These are phyloP conservation scores for Arthrobotrys pseudoclavata DNA, from an alignment of 2,329 filamentous ascomycete species.

Conservation along the genomic window DNA sequence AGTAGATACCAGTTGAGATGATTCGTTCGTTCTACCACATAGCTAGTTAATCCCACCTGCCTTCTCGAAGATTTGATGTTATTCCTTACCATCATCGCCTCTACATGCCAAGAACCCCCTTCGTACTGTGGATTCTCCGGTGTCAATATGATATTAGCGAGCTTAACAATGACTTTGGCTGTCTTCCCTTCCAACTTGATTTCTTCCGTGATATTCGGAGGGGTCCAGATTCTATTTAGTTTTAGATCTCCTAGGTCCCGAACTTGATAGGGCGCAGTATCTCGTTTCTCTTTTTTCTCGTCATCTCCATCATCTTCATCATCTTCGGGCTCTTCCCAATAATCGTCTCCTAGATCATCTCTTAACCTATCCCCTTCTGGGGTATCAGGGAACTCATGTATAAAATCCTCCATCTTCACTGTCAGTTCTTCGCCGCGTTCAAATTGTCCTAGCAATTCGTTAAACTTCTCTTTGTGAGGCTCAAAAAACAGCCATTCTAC, in stretches of 20 bases:
- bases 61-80: background rate
- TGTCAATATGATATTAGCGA: slow-evolving; percentile 73
- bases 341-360: slow-evolving; percentile 4
- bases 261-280: slow-evolving; percentile 30
- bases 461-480: slow-evolving; percentile 18
- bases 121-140: slow-evolving; percentile 71
- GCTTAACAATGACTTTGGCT: slow-evolving; percentile 75
- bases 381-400: slow-evolving; percentile 1
- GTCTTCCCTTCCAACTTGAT: slow-evolving; percentile 65
- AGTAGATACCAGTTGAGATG: slow-evolving; percentile 74
- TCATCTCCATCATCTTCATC: background rate
- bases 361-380: slow-evolving; percentile 13
- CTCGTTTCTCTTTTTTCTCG: background rate
- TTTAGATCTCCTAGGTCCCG: slow-evolving; percentile 21
- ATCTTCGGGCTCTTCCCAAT: background rate
- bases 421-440: slow-evolving; percentile 45
- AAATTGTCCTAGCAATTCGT: slow-evolving; percentile 36
- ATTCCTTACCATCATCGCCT: slow-evolving; percentile 67
- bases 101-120: slow-evolving; percentile 72
- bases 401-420: background rate
- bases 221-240: background rate
- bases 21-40: slow-evolving; percentile 74
- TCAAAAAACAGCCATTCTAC: slow-evolving; percentile 28
- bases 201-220: background rate
- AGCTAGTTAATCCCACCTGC: background rate